phyloP scores from a whole-genome alignment of 2,329 filamentous ascomycete genomes.

The Claviceps africana region DNA sequence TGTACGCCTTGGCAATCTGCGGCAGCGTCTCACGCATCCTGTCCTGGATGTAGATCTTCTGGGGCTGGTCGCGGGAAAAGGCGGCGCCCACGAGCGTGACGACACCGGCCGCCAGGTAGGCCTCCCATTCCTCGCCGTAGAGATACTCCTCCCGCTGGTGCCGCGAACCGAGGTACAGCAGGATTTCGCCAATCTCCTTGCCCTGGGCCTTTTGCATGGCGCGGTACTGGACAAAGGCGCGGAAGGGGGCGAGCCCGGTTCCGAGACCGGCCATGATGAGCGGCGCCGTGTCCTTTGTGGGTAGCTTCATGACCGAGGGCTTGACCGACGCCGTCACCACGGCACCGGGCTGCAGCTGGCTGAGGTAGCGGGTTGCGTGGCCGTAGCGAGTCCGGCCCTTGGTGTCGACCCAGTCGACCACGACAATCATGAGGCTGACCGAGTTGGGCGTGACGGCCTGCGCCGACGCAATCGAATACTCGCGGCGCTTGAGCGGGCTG shows the following conservation, averaged over 20 bases:
- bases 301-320: conserved; percentile 98
- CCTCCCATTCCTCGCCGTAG: conserved; percentile 98
- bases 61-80: conserved; percentile 89
- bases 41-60: conserved; percentile 99
- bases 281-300: conserved; percentile 69
- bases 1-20: conserved; percentile 75
- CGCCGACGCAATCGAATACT: conserved; percentile 97
- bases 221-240: conserved; percentile 94
- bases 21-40: conserved; percentile 79
- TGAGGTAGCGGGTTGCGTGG: conserved; percentile 84
- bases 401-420: conserved; percentile 87
- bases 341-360: conserved; percentile 57
- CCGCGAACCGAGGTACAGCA: conserved; percentile 91
- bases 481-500: conserved; percentile 81
- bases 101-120: conserved; percentile 87
- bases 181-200: conserved; percentile 82
- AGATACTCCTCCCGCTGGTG: conserved; percentile 98
- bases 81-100: conserved; percentile 87
- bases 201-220: conserved; percentile 97
- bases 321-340: conserved; percentile 88
- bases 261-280: conserved; percentile 99
- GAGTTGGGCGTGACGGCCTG: conserved; percentile 83
- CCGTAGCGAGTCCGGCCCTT: conserved; percentile 80
- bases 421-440: conserved; percentile 94
- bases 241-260: conserved; percentile 96